phyloP scores from a whole-genome alignment of 2,329 filamentous ascomycete species.

The Aspergillus carbonarius region DNA sequence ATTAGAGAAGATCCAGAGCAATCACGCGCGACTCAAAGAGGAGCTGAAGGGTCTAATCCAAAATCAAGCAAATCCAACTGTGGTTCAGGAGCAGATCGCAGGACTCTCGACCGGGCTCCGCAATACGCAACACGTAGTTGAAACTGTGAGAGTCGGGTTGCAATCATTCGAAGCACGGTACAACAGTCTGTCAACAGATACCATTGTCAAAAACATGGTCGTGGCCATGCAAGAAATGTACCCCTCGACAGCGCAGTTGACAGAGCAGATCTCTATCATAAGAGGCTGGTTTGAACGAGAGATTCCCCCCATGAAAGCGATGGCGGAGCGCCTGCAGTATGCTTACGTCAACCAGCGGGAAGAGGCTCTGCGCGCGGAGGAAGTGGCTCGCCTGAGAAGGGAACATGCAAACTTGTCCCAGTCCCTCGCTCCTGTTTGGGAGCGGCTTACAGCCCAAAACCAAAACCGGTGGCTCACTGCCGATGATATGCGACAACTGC shows the following conservation, averaged over 20 bases:
- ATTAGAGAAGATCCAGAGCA: neutral
- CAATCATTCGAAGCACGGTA: conserved; percentile 50
- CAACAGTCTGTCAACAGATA: conserved; percentile 48
- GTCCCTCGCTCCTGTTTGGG: conserved; percentile 4
- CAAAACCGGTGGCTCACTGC: conserved; percentile 1
- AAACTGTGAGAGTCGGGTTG: conserved; percentile 25
- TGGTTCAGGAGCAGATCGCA: conserved; percentile 2
- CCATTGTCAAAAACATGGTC: conserved; percentile 37
- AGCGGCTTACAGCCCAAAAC: neutral
- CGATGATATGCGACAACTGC: conserved; percentile 11
- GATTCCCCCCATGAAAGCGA: neutral
- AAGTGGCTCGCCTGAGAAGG: conserved; percentile 8
- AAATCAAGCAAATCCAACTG: neutral
- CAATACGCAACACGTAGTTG: conserved; percentile 7
- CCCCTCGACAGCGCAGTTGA: conserved; percentile 28
- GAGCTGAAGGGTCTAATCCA: neutral
- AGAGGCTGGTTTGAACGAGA: conserved; percentile 15
- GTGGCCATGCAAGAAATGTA: conserved; percentile 37
- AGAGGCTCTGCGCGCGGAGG: neutral
- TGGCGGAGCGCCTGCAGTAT: conserved; percentile 10
- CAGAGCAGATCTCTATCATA: conserved; percentile 22
- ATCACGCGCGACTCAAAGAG: neutral
- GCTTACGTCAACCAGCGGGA: neutral
- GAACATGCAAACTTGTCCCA: conserved; percentile 4
- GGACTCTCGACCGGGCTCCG: conserved; percentile 2